A percentile compares a stretch with the other conserved stretches of the same genome.
Conservation (phyloP, 2,329 filamentous ascomycete species). For the Epicoccum sorghinum region DNA sequence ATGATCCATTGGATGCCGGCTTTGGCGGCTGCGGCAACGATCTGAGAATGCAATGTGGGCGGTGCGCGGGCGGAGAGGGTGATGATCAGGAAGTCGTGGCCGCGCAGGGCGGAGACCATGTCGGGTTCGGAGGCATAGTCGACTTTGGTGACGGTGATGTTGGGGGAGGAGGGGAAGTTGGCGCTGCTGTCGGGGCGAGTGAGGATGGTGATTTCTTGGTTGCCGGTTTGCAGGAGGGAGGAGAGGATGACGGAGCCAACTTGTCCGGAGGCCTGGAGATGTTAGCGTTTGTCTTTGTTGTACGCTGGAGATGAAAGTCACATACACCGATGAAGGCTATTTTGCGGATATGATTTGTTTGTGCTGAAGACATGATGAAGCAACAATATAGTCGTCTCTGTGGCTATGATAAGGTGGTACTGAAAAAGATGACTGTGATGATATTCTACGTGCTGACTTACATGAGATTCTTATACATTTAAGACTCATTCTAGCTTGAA, state of each 20-base stretch:
- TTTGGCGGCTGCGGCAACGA: constrained; percentile 45
- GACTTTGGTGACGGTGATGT: constrained; percentile 45
- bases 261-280: constrained; percentile 41
- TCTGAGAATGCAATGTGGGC: constrained; percentile 33
- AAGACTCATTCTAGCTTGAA: not conserved
- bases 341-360: constrained; percentile 21
- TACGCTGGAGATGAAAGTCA: not conserved
- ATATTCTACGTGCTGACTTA: too few relatives aligned
- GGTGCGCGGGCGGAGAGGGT: constrained; percentile 42
- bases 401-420: not conserved
- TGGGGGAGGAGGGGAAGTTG: constrained; percentile 49
- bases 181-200: constrained; percentile 51
- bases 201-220: constrained; percentile 45
- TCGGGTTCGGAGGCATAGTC: constrained; percentile 35
- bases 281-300: not conserved
- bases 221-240: constrained; percentile 41
- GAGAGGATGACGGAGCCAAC: constrained; percentile 46
- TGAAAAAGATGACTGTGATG: not conserved
- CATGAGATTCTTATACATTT: not conserved
- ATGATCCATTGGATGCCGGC: constrained; percentile 49
- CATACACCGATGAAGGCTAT: constrained; percentile 49
- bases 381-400: not conserved
- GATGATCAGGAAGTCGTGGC: constrained; percentile 50
- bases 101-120: constrained; percentile 44
- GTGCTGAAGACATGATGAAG: not conserved